A percentile compares a stretch with the other conserved stretches of the same genome.
phyloP scores from a whole-genome alignment of 306 rosid genomes.

The Ceratonia siliqua region DNA sequence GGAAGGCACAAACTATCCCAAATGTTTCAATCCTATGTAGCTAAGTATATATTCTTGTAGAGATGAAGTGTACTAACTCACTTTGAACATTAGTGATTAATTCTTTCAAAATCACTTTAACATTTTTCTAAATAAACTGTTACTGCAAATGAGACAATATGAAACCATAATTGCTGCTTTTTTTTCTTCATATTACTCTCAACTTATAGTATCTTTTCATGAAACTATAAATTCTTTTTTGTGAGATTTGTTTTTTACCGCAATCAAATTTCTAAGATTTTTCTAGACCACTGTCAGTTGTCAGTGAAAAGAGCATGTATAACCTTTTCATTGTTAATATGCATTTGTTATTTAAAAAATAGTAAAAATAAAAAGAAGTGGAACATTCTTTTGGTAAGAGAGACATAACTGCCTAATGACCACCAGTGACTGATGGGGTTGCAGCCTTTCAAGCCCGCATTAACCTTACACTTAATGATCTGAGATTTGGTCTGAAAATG shows the following conservation, averaged over 20 bases:
- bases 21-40: background rate
- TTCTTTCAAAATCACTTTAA: background rate
- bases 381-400: background rate
- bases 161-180: background rate
- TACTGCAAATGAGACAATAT: background rate
- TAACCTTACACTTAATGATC: background rate
- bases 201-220: background rate
- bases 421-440: background rate
- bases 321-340: background rate
- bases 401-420: background rate
- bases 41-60: background rate
- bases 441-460: background rate
- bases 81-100: background rate
- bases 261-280: background rate
- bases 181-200: background rate
- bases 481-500: background rate
- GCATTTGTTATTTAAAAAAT: background rate
- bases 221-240: background rate
- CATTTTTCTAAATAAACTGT: background rate
- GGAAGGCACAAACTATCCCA: background rate
- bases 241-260: background rate
- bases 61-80: background rate
- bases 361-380: background rate
- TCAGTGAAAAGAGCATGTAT: background rate
- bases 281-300: background rate